A percentile compares a stretch with the other conserved stretches of the same genome.
phyloP scores from a whole-genome alignment of 306 rosid species.

The Cotoneaster glaucophyllus region DNA sequence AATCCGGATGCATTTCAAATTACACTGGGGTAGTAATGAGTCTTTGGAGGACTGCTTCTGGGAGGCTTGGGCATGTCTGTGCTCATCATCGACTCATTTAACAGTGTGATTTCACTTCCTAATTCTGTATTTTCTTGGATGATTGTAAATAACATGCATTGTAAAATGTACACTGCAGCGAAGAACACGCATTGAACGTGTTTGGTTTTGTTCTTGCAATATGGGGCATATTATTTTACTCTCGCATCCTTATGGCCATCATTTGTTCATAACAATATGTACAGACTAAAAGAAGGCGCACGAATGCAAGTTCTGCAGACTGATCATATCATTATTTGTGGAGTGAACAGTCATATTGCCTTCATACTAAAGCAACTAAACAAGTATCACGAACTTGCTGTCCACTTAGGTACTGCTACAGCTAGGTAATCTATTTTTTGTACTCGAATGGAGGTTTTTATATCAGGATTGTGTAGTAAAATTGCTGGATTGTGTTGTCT shows the following conservation, averaged over 20 bases:
- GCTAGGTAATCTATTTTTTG: conserved; percentile 59
- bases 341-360: conserved; percentile 75
- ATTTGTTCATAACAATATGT: conserved; percentile 68
- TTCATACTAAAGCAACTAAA: conserved; percentile 86
- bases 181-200: conserved; percentile 73
- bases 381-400: conserved; percentile 71
- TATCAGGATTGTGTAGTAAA: conserved; percentile 23
- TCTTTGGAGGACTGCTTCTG: conserved; percentile 91
- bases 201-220: conserved; percentile 86
- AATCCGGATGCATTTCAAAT: conserved; percentile 23
- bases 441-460: conserved; percentile 15
- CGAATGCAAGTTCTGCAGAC: conserved; percentile 85
- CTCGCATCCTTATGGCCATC: conserved; percentile 51
- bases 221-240: conserved; percentile 93
- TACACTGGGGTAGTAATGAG: conserved; percentile 41
- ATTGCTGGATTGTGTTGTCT: conserved; percentile 23
- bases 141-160: conserved; percentile 8
- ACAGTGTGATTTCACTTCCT: conserved; percentile 41
- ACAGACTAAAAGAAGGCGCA: conserved; percentile 87
- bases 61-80: conserved; percentile 99
- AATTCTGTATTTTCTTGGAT: conserved; percentile 5
- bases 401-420: conserved; percentile 88
- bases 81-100: conserved; percentile 78
- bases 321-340: conserved; percentile 94
- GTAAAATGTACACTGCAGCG: conserved; percentile 38